These are phyloP conservation scores for Blumeria hordei DNA, from an alignment of 2,329 filamentous ascomycete genomes.

Conservation along the genomic window DNA sequence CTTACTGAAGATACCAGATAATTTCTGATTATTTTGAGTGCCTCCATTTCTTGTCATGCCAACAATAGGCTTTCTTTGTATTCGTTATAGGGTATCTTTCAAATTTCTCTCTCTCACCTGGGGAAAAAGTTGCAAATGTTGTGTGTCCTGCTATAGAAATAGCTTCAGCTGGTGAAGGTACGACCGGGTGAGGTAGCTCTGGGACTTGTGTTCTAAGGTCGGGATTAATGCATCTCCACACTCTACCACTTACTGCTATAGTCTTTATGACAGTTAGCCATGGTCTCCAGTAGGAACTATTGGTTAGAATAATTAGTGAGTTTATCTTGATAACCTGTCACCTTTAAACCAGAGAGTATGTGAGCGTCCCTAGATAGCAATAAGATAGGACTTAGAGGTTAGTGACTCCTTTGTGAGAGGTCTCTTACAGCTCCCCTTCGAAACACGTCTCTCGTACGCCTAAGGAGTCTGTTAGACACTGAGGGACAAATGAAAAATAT, in stretches of 20 bases:
- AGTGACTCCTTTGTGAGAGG: no score
- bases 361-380: no score
- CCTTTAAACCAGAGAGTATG: no score
- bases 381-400: no score
- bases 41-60: background rate
- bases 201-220: background rate
- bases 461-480: no score
- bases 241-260: background rate
- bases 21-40: background rate
- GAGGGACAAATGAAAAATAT: no score
- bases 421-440: no score
- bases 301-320: background rate
- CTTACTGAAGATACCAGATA: background rate
- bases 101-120: background rate
- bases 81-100: background rate
- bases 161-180: background rate
- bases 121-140: background rate
- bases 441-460: no score
- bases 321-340: background rate
- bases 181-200: background rate
- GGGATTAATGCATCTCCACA: background rate
- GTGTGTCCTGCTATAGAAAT: background rate
- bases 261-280: background rate
- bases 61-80: background rate
- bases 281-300: background rate